phyloP scores from a whole-genome alignment of 2,329 filamentous ascomycete species.

The Tympanopsis confertula region DNA sequence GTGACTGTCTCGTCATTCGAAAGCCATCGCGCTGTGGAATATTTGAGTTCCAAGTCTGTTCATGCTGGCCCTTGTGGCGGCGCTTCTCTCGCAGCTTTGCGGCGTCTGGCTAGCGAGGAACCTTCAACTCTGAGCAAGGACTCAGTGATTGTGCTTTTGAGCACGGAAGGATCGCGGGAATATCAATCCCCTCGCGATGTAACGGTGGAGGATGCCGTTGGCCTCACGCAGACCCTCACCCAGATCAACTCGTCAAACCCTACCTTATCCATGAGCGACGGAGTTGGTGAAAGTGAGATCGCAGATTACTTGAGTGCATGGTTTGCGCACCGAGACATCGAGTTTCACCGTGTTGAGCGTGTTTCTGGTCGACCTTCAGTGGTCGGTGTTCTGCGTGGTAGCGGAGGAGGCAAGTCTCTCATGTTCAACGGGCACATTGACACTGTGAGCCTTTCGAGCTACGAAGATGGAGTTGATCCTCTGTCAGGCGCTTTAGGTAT shows the following conservation, averaged over 20 bases:
- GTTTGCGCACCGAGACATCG: slow-evolving; percentile 37
- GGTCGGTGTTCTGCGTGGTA: slow-evolving; percentile 31
- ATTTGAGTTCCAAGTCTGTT: slow-evolving; percentile 34
- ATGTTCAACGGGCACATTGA: slow-evolving; percentile 43
- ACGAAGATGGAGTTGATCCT: slow-evolving; percentile 26
- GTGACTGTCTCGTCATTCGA: slow-evolving; percentile 51
- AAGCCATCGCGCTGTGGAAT: slow-evolving; percentile 42
- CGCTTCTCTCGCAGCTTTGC: slow-evolving; percentile 43
- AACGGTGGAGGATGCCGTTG: slow-evolving; percentile 24
- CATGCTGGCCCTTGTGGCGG: slow-evolving; percentile 52
- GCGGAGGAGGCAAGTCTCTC: slow-evolving; percentile 30
- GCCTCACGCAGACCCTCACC: slow-evolving; percentile 29
- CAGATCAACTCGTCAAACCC: slow-evolving; percentile 37
- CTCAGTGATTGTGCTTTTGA: slow-evolving; percentile 53
- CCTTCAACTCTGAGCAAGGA: slow-evolving; percentile 25
- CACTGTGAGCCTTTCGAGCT: slow-evolving; percentile 34
- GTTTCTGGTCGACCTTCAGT: slow-evolving; percentile 34
- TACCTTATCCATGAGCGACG: slow-evolving; percentile 23
- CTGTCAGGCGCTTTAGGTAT: slow-evolving; percentile 24
- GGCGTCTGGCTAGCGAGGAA: slow-evolving; percentile 25
- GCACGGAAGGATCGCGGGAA: slow-evolving; percentile 49
- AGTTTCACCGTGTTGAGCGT: slow-evolving; percentile 34
- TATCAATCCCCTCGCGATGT: slow-evolving; percentile 33
- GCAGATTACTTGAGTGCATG: slow-evolving; percentile 33
- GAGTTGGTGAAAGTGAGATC: slow-evolving; percentile 31